Percentiles rank a stretch among this genome's conserved stretches.
These are phyloP conservation scores for Ogataea philodendri DNA, from an alignment of 805 yeast species.

Conservation along the genomic window DNA sequence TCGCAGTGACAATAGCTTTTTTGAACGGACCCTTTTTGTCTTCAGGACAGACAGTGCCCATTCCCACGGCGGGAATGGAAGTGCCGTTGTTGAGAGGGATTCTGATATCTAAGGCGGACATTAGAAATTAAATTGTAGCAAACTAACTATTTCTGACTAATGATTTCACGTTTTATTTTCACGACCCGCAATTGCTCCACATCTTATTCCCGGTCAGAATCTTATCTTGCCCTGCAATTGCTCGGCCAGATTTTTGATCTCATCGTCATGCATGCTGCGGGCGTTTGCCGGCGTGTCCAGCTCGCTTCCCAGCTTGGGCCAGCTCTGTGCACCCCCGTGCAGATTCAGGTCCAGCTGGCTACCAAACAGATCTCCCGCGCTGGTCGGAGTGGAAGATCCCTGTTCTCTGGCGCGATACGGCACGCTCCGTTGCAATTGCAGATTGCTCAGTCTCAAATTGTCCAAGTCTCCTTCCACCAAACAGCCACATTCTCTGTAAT, in stretches of 20 bases:
- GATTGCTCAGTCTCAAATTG: constrained; percentile 68
- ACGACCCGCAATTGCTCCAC: no score
- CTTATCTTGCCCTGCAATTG: constrained; percentile 7
- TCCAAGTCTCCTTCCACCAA: constrained; percentile 88
- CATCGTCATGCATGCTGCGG: constrained; percentile 6
- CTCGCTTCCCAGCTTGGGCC: constrained; percentile 1
- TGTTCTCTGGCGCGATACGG: no score
- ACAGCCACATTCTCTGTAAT: constrained; percentile 81
- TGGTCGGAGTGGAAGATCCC: no score
- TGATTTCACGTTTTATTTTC: no score
- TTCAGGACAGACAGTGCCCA: constrained; percentile 52
- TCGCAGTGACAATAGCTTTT: constrained; percentile 25
- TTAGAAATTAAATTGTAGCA: constrained; percentile 1
- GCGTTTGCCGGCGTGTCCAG: constrained; percentile 3
- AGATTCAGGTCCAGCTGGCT: constrained; percentile 12
- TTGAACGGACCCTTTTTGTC: constrained; percentile 17
- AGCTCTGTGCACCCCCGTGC: constrained; percentile 6
- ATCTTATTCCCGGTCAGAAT: no score
- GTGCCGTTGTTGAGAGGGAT: constrained; percentile 60
- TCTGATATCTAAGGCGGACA: constrained; percentile 18
- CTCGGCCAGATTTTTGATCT: constrained; percentile 6
- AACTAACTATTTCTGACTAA: no score
- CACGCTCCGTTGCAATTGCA: constrained; percentile 40
- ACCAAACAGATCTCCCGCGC: no score
- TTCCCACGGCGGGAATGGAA: constrained; percentile 63